phyloP scores from a whole-genome alignment of 768 basidiomycete species.

The Ramaria sp. region DNA sequence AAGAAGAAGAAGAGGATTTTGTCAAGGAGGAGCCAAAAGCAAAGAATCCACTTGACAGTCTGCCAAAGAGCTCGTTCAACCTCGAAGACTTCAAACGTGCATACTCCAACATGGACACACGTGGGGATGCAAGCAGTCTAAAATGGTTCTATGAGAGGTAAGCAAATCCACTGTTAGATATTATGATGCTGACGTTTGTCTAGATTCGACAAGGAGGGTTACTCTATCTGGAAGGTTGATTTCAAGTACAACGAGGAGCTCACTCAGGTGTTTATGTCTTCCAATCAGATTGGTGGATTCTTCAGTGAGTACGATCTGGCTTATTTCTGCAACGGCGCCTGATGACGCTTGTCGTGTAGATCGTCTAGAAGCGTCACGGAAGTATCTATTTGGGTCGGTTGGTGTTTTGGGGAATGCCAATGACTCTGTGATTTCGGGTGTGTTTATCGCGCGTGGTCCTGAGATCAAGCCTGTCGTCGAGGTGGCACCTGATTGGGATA shows the following conservation, averaged over 20 bases:
- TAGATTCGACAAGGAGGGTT: conserved; percentile 83
- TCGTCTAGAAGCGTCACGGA: conserved; percentile 93
- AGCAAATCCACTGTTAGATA: conserved; percentile 17
- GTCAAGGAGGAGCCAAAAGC: conserved; percentile 78
- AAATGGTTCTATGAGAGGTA: conserved; percentile 98
- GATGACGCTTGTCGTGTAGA: conserved; percentile 27
- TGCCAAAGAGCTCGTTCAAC: conserved; percentile 82
- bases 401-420: conserved; percentile 80
- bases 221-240: conserved; percentile 84
- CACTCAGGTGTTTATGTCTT: conserved; percentile 87
- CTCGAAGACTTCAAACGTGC: conserved; percentile 96
- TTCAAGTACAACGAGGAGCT: conserved; percentile 97
- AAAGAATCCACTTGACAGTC: conserved; percentile 89
- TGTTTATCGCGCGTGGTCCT: conserved; percentile 72
- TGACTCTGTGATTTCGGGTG: conserved; percentile 74
- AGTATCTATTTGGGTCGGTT: conserved; percentile 89
- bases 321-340: background rate
- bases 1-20: conserved; percentile 44
- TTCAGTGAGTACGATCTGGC: conserved; percentile 33
- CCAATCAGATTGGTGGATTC: conserved; percentile 90
- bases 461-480: conserved; percentile 60
- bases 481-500: conserved; percentile 87
- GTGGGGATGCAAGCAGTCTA: conserved; percentile 65
- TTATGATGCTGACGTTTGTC: background rate
- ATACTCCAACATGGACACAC: conserved; percentile 98